Percentiles rank a stretch among this genome's conserved stretches.
Conservation (phyloP, 768 basidiomycete species). For the Russula ochroleuca region DNA sequence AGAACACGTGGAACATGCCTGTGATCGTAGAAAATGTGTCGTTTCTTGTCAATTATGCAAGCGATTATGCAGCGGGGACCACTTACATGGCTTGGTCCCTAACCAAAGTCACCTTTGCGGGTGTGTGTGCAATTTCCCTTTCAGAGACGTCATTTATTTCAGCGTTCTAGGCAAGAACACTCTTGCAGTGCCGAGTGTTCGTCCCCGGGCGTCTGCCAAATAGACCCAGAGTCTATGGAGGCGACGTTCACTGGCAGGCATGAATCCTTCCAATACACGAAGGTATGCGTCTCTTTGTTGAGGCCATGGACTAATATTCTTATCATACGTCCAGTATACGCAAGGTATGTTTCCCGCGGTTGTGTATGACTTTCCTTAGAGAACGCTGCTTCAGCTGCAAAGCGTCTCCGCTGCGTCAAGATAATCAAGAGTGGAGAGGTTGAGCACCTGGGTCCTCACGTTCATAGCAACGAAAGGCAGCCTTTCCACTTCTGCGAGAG, state of each 20-base stretch:
- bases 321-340: slow-evolving; percentile 40
- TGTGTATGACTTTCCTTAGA: background rate
- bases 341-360: slow-evolving; percentile 37
- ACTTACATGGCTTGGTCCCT: slow-evolving; percentile 48
- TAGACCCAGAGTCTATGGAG: slow-evolving; percentile 57
- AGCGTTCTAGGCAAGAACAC: slow-evolving; percentile 47
- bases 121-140: slow-evolving; percentile 34
- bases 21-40: slow-evolving; percentile 52
- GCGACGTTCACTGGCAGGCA: slow-evolving; percentile 58
- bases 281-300: slow-evolving; percentile 39
- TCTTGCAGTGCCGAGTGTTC: slow-evolving; percentile 48
- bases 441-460: slow-evolving; percentile 46
- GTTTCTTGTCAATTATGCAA: slow-evolving; percentile 52
- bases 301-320: background rate
- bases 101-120: slow-evolving; percentile 53
- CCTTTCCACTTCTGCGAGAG: slow-evolving; percentile 55
- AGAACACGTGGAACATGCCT: slow-evolving; percentile 45
- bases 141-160: background rate
- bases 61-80: slow-evolving; percentile 46
- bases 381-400: slow-evolving; percentile 40
- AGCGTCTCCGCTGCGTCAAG: slow-evolving; percentile 49
- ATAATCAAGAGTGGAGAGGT: slow-evolving; percentile 42
- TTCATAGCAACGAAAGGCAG: slow-evolving; percentile 43
- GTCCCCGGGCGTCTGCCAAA: slow-evolving; percentile 52
- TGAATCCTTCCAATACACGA: slow-evolving; percentile 61